Evolutionary conservation across 371 early-diverging fungal genomes (phyloP).

Genomic region (Mucor mucedo): DNA sequence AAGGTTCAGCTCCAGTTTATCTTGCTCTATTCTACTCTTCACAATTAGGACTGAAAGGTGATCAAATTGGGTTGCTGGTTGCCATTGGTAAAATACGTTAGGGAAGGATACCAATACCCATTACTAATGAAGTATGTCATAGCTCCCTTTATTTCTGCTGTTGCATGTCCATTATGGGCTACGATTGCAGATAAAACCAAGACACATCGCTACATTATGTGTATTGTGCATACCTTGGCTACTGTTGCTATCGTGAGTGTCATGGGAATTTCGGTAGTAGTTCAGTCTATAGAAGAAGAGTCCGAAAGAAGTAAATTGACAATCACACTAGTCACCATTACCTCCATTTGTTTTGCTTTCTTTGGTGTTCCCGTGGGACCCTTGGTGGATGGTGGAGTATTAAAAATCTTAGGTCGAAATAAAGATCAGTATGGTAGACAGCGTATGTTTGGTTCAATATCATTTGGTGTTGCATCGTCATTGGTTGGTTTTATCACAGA

Average conservation of each 20-base stretch:
- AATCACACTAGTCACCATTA: conserved; percentile 45
- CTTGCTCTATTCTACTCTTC: conserved; percentile 54
- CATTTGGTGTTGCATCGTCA: conserved; percentile 55
- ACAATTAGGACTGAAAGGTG: conserved; percentile 52
- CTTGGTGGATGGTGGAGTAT: conserved; percentile 56
- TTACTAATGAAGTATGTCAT: neutral
- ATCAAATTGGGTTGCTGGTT: conserved; percentile 56
- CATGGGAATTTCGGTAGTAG: conserved; percentile 54
- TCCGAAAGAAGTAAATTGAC: conserved; percentile 36
- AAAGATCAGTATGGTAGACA: conserved; percentile 60
- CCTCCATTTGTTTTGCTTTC: conserved; percentile 58
- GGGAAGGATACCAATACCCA: neutral
- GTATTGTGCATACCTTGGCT: conserved; percentile 55
- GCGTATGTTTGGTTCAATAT: conserved; percentile 60
- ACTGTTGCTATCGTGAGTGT: conserved; percentile 58
- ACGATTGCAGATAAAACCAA: conserved; percentile 56
- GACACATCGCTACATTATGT: conserved; percentile 57
- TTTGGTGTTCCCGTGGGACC: conserved; percentile 59
- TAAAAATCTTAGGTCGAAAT: conserved; percentile 53
- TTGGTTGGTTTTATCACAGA: conserved; percentile 54
- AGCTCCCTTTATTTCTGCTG: conserved; percentile 60
- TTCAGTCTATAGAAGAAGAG: conserved; percentile 37
- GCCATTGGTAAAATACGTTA: conserved; percentile 46
- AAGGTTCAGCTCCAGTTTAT: conserved; percentile 59
- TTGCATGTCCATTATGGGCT: conserved; percentile 60